Conservation (phyloP, 1,284 basidiomycete genomes). For the Golubevia sp. region DNA sequence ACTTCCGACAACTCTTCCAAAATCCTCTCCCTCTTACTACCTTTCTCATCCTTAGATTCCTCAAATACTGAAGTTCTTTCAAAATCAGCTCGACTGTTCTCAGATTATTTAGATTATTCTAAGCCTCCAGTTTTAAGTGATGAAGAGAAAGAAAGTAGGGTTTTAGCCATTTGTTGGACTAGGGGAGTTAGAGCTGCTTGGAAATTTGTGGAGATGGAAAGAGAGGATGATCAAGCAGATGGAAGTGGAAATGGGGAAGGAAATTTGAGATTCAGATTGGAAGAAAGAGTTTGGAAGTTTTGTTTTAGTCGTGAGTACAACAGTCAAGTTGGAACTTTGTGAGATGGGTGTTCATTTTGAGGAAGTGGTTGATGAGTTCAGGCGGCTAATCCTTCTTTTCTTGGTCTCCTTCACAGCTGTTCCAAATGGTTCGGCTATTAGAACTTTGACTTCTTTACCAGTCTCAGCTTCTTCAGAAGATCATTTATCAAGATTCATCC, state of each 20-base stretch:
- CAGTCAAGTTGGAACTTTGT: too few relatives aligned
- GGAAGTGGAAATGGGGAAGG: too few relatives aligned
- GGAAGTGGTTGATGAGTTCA: too few relatives aligned
- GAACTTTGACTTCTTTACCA: conserved; percentile 27
- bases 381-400: too few relatives aligned
- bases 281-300: too few relatives aligned
- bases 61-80: background rate
- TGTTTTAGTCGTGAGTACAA: too few relatives aligned
- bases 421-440: conserved; percentile 27
- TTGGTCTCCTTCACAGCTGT: conserved; percentile 21
- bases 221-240: too few relatives aligned
- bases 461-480: conserved; percentile 26
- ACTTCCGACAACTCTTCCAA: background rate
- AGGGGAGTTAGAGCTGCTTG: too few relatives aligned
- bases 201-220: too few relatives aligned
- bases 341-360: too few relatives aligned
- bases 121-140: background rate
- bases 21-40: background rate
- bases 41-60: background rate
- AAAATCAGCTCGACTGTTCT: background rate
- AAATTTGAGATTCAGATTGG: too few relatives aligned
- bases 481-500: conserved; percentile 25
- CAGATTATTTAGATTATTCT: background rate
- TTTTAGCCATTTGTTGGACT: background rate
- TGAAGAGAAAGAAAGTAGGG: background rate